phyloP scores from a whole-genome alignment of 2,329 filamentous ascomycete species.

The Penicillium sp. region DNA sequence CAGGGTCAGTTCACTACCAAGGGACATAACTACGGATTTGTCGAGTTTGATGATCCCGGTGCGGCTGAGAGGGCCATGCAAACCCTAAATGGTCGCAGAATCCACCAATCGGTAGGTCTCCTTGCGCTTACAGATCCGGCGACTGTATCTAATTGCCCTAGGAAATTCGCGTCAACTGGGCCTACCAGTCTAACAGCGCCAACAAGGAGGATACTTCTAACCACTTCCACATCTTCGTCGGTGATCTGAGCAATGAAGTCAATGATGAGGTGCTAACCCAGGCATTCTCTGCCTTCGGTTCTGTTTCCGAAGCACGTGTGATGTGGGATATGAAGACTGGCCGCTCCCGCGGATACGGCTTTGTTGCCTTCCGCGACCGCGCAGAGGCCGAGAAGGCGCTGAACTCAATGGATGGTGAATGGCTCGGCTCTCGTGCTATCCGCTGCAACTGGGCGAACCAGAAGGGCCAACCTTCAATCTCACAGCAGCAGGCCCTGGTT shows the following conservation, averaged over 20 bases:
- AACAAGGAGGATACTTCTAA: constrained; percentile 97
- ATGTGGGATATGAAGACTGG: constrained; percentile 99
- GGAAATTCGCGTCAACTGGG: constrained; percentile 99
- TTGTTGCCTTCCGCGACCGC: constrained; percentile 94
- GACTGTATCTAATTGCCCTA: constrained; percentile 37
- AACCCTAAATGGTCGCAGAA: constrained; percentile 89
- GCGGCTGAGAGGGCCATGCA: constrained; percentile 96
- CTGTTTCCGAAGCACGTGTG: constrained; percentile 92
- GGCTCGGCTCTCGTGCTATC: constrained; percentile 95
- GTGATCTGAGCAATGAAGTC: constrained; percentile 95
- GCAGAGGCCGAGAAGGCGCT: constrained; percentile 91
- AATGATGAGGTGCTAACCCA: constrained; percentile 93
- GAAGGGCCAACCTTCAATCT: constrained; percentile 98
- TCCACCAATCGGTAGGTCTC: constrained; percentile 75
- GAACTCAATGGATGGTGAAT: constrained; percentile 98
- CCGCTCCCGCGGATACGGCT: constrained; percentile 93
- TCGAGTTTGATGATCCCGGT: constrained; percentile 97
- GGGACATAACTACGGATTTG: constrained; percentile 98
- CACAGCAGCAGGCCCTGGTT: constrained; percentile 94
- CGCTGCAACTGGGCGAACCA: constrained; percentile 99
- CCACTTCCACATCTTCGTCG: constrained; percentile 99
- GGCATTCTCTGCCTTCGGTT: constrained; percentile 93
- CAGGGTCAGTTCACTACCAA: constrained; percentile 63
- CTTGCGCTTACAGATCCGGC: background rate
- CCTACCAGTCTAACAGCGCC: constrained; percentile 90